These are phyloP conservation scores for Phytophthora litchii DNA, from an alignment of 352 stramenopile species.

Conservation along the genomic window DNA sequence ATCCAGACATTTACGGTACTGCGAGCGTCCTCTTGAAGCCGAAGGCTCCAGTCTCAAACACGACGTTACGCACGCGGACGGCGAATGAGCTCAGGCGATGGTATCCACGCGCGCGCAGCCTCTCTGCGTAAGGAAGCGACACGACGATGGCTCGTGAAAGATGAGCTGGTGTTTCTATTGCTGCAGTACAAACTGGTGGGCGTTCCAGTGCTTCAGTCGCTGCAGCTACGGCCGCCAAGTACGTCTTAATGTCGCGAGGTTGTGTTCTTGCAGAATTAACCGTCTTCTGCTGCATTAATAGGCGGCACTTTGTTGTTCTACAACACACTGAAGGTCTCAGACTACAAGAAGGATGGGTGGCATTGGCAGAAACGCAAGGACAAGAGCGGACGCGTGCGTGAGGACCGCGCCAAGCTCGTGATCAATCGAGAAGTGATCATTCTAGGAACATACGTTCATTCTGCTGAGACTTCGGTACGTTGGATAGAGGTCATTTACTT, in stretches of 20 bases:
- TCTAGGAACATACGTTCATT: slow-evolving; percentile 86
- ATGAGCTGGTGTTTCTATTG: slow-evolving; percentile 81
- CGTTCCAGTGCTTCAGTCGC: slow-evolving; percentile 45
- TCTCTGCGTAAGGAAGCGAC: slow-evolving; percentile 52
- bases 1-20: slow-evolving; percentile 23
- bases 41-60: slow-evolving; percentile 20
- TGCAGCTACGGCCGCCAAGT: slow-evolving; percentile 68
- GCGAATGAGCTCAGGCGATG: slow-evolving; percentile 34
- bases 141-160: slow-evolving; percentile 82
- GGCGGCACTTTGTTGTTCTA: slow-evolving; percentile 79
- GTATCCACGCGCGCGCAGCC: slow-evolving; percentile 38
- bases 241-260: slow-evolving; percentile 25
- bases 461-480: slow-evolving; percentile 65
- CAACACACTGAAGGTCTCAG: slow-evolving; percentile 56
- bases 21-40: slow-evolving; percentile 26
- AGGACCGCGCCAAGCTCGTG: slow-evolving; percentile 86
- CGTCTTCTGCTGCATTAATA: slow-evolving; percentile 22
- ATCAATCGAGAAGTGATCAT: slow-evolving; percentile 86
- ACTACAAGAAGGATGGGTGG: slow-evolving; percentile 90
- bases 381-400: slow-evolving; percentile 71
- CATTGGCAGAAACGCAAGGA: slow-evolving; percentile 89
- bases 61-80: slow-evolving; percentile 24
- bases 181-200: slow-evolving; percentile 51
- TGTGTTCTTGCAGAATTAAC: slow-evolving; percentile 1
- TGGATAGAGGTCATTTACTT: background rate